Percentiles rank a stretch among this genome's conserved stretches.
phyloP scores from a whole-genome alignment of 352 stramenopile genomes.

The Globisporangium cederbergense region DNA sequence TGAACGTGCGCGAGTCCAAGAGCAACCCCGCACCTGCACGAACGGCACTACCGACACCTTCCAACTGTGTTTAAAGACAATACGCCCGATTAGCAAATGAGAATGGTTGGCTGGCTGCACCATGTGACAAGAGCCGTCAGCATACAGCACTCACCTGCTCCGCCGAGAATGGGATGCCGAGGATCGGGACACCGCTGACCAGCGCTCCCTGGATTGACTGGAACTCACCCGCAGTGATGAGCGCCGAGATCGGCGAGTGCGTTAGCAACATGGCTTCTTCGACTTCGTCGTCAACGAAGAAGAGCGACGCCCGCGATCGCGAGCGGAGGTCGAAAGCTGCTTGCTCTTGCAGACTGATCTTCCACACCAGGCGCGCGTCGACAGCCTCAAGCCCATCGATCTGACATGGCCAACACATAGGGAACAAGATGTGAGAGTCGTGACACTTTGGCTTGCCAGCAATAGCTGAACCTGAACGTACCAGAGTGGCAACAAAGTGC shows the following conservation, averaged over 20 bases:
- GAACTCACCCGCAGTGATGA: slow-evolving; percentile 65
- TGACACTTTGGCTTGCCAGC: not conserved
- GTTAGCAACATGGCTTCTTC: slow-evolving; percentile 48
- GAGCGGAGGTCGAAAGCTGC: slow-evolving; percentile 54
- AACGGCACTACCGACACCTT: slow-evolving; percentile 59
- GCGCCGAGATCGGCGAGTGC: slow-evolving; percentile 30
- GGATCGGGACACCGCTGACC: slow-evolving; percentile 49
- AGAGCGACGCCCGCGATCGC: slow-evolving; percentile 38
- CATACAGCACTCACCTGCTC: slow-evolving; percentile 42
- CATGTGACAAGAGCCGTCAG: no score
- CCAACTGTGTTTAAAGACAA: slow-evolving; percentile 26
- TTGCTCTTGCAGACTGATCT: slow-evolving; percentile 52
- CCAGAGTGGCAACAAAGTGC: slow-evolving; percentile 51
- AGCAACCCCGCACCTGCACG: slow-evolving; percentile 47
- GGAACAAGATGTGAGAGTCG: slow-evolving; percentile 1
- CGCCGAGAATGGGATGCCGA: slow-evolving; percentile 68
- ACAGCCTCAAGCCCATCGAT: slow-evolving; percentile 58
- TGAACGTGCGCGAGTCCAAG: slow-evolving; percentile 36
- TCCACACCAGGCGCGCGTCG: slow-evolving; percentile 53
- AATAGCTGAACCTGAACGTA: slow-evolving; percentile 22
- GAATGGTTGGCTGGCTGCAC: no score
- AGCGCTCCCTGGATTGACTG: slow-evolving; percentile 63
- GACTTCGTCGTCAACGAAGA: slow-evolving; percentile 44
- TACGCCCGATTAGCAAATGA: no score
- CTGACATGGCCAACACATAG: slow-evolving; percentile 13